Base-by-base conservation (phyloP, 179 eudicot genomes). In the Silene vulgaris region DNA sequence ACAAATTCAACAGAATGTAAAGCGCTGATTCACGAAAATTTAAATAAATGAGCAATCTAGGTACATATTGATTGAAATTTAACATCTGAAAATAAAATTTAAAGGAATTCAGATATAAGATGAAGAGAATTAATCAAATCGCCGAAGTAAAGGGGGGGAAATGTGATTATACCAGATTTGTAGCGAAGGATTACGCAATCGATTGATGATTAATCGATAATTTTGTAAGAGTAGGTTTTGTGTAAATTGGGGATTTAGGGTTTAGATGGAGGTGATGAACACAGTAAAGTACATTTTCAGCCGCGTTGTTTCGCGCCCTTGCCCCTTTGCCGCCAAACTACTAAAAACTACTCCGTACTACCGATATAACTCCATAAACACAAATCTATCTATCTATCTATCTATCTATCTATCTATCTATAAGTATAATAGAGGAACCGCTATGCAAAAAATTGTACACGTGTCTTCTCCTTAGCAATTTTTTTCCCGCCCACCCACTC, bases 231-330 rank as follows among this genome's bases (percentile, higher is more conserved):
- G 7, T 77, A 77, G 74, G 75, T 69, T 77, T 77, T 70, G 6
- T 14, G 32, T 19, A 16, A 48, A 43, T 16, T 17, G 74, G 75
- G 62, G 43, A 5, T 50, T 50, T n/a, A n/a, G 77, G 50, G 28
- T 17, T 54, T 12, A 3, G 75, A 11, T 59, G 28, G 48, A 16
- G 0, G 7, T 26, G 45, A 16, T 26, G n/a, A 23, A 16, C 1
- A 17, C 17, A 6, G 59, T 50, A 8, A 8, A 26, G 8, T 37
- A 9, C 9, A 0, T 8, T 2, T 40, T 40, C 48, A 40, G 8
- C 48, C 1, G 48, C 48, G 48, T 40, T 57, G 14, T 60, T 40
- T 21, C 63, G 50, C 79, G 79, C 79, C 45, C 40, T 72, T 28
- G 56, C 30, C 26, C 5, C 29, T 52, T 71, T 71, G 45, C 64